Percentiles rank a stretch among this genome's conserved stretches.
phyloP scores from a whole-genome alignment of 2,329 filamentous ascomycete species.

The Sporothrix inflata region DNA sequence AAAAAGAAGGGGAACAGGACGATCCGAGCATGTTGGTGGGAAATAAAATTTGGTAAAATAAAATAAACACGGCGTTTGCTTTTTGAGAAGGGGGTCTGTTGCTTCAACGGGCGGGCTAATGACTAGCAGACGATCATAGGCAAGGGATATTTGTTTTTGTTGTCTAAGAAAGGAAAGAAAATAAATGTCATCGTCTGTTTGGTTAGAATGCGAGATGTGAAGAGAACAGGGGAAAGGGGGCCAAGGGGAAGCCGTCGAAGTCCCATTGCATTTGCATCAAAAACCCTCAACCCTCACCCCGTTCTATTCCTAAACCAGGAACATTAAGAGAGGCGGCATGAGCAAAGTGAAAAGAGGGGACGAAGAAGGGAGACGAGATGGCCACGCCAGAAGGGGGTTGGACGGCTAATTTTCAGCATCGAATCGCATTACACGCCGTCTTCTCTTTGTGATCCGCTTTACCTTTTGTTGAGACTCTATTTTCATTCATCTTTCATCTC shows the following conservation, averaged over 20 bases:
- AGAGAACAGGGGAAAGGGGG: not conserved
- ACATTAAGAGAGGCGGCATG: not conserved
- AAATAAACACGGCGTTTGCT: not conserved
- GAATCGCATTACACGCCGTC: not conserved
- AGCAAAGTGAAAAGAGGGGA: not conserved
- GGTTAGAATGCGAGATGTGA: not conserved
- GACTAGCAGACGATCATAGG: conserved; percentile 13
- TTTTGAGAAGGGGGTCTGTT: not conserved
- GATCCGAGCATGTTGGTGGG: not conserved
- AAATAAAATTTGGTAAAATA: too few species aligned
- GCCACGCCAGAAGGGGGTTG: not conserved
- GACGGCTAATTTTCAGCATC: not conserved
- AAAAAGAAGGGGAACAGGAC: too few species aligned
- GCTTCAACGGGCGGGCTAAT: conserved; percentile 1
- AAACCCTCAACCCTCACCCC: not conserved
- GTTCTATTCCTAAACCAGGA: conserved; percentile 2
- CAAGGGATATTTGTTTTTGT: not conserved
- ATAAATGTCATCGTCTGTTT: not conserved
- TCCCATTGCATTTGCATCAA: not conserved
- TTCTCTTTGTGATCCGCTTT: not conserved
- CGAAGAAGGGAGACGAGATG: not conserved
- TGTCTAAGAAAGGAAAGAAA: not conserved
- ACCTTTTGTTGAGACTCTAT: not conserved
- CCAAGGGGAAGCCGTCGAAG: not conserved
- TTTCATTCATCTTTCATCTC: not conserved